Evolutionary conservation across 2,329 filamentous ascomycete genomes (phyloP).

Genomic region (Xylariaceae sp.): DNA sequence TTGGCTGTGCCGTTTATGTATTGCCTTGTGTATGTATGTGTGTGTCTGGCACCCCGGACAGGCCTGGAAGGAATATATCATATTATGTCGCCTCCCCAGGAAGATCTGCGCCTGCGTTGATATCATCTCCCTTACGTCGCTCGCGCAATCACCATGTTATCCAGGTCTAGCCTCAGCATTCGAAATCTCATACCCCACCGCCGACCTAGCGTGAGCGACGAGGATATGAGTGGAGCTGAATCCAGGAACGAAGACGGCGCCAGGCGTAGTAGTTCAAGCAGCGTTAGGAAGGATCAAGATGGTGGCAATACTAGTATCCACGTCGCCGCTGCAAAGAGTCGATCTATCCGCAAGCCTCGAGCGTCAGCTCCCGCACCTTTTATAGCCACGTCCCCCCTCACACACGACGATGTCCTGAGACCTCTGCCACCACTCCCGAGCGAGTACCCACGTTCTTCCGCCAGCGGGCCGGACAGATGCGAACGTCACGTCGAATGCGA

Average conservation of each 20-base stretch:
- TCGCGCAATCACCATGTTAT: conserved; percentile 32
- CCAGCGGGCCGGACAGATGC: conserved; percentile 42
- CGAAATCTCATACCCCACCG: conserved; percentile 38
- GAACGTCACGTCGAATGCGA: conserved; percentile 31
- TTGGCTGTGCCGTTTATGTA: too few species aligned
- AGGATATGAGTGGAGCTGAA: conserved; percentile 23
- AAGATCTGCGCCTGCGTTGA: conserved; percentile 23
- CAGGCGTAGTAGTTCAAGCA: not conserved
- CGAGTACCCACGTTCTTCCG: conserved; percentile 36
- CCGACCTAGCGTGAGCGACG: conserved; percentile 22
- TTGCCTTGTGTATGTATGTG: too few species aligned
- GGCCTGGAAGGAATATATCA: too few species aligned
- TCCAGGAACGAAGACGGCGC: conserved; percentile 14
- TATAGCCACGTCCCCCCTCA: conserved; percentile 35
- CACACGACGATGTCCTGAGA: conserved; percentile 35
- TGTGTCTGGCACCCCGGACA: conserved; percentile 25
- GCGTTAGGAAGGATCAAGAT: conserved; percentile 15
- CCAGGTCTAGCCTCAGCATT: conserved; percentile 39
- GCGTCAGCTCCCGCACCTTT: conserved; percentile 33
- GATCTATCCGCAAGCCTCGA: conserved; percentile 27
- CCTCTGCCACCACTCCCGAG: conserved; percentile 36
- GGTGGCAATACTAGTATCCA: conserved; percentile 20
- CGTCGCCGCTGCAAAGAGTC: conserved; percentile 25
- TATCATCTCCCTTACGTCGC: conserved; percentile 23
- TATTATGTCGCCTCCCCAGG: conserved; percentile 23